Evolutionary conservation across 2,329 filamentous ascomycete species (phyloP), one percentile per base, ranked within the genome.

Genomic region (Trichothecium roseum): DNA sequence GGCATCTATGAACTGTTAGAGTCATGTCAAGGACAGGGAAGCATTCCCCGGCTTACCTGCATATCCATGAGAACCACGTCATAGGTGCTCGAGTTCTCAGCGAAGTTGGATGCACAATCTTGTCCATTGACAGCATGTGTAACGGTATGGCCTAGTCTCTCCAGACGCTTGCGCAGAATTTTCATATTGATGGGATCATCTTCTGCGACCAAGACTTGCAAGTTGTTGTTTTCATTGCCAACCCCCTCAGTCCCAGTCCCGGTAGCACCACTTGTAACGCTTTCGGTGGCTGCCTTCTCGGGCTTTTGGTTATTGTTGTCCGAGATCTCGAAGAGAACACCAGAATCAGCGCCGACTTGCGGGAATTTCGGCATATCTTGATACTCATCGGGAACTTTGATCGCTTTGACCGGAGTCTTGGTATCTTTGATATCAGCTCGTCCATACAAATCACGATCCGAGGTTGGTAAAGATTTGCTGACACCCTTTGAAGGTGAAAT

Each of bases 31-130:
- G 26, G 5, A 33, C 16, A 26, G 16, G 24, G 30, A 12, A n/a
- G n/a, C n/a, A n/a, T n/a, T n/a, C 12, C 15, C 10, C n/a, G 18
- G 58, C 74, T 57, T 53, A 87, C 85, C 69, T 94, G 85, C 72
- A 94, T 86, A 51, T 94, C 87, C 87, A 94, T 94, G 42, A 94
- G 66, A 32, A 94, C 68, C 5, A 86, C 78, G 53, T 94, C 85
- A 49, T 84, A 91, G 16, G 61, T 59, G 18, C 55, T 55, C 1
- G 78, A 65, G 34, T 68, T 69, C 31, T 84, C 80, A 34, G 68
- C 69, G 53, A 84, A 88, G 4, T 75, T 68, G 34, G 69, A 66
- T 5, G 84, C 80, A 49, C 87, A 94, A 49, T 93, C 85, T 50
- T 91, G 82, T 7, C 87, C 87, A 42, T 94, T 94, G 27, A 82